Conservation (phyloP, 139 green algal genomes). For the Nannochloris sp. region DNA sequence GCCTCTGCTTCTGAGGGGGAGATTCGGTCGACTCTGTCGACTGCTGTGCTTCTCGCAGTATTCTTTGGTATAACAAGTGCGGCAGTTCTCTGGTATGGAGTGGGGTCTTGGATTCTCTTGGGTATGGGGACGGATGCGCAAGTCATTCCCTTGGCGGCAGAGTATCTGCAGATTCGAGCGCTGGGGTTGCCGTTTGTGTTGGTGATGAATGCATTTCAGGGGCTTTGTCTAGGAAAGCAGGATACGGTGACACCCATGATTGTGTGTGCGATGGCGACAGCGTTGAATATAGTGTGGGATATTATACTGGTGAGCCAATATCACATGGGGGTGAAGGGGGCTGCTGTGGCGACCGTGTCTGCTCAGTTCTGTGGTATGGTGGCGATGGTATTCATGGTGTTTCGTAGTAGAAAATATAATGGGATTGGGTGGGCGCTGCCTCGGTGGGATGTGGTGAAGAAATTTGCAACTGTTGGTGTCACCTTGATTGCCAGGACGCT, state of each 20-base stretch:
- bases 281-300: constrained; percentile 47
- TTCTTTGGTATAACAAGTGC: constrained; percentile 14
- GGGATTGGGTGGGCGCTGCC: background rate
- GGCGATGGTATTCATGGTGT: background rate
- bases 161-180: constrained; percentile 34
- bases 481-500: constrained; percentile 42
- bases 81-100: constrained; percentile 18
- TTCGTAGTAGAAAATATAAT: constrained; percentile 17
- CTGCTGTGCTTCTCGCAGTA: constrained; percentile 31
- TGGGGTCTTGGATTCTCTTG: constrained; percentile 16
- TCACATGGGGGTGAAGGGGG: constrained; percentile 32
- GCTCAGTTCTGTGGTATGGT: constrained; percentile 21
- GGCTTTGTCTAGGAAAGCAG: constrained; percentile 55
- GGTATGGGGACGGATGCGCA: constrained; percentile 34
- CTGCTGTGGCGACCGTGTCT: constrained; percentile 34
- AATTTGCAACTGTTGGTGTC: constrained; percentile 24
- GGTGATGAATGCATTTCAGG: constrained; percentile 42
- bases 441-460: constrained; percentile 15
- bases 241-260: constrained; percentile 50
- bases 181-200: constrained; percentile 52
- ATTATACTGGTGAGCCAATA: constrained; percentile 23
- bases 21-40: constrained; percentile 13
- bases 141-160: constrained; percentile 24
- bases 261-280: constrained; percentile 26
- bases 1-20: constrained; percentile 18